phyloP scores from a whole-genome alignment of 1,139 yeast genomes.

The Kurtzmaniella natalensis region DNA sequence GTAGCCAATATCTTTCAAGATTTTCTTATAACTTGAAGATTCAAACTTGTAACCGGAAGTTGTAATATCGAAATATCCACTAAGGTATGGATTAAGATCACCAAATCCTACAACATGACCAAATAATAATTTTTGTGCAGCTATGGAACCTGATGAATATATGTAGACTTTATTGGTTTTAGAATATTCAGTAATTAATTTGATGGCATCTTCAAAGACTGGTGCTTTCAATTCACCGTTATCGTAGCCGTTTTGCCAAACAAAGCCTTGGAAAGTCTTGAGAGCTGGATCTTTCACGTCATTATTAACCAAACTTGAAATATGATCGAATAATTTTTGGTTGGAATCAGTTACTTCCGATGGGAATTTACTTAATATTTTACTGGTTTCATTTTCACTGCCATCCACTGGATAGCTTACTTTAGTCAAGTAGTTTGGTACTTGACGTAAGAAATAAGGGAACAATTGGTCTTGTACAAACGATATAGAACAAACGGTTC shows the following conservation, averaged over 20 bases:
- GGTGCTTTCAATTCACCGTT: slow-evolving; percentile 76
- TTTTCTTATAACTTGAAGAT: slow-evolving; percentile 51
- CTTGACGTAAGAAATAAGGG: slow-evolving; percentile 40
- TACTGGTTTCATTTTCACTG: slow-evolving; percentile 14
- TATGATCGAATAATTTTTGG: slow-evolving; percentile 36
- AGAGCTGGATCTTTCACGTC: slow-evolving; percentile 78
- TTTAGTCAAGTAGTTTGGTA: slow-evolving; percentile 20
- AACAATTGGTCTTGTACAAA: slow-evolving; percentile 75
- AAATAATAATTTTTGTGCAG: slow-evolving; percentile 79
- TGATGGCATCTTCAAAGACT: slow-evolving; percentile 67
- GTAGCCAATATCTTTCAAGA: slow-evolving; percentile 44
- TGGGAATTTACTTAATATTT: slow-evolving; percentile 45
- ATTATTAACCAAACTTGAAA: slow-evolving; percentile 50
- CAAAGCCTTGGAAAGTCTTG: slow-evolving; percentile 75
- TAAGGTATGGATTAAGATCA: slow-evolving; percentile 51
- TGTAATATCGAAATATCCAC: slow-evolving; percentile 79
- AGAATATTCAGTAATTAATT: slow-evolving; percentile 42
- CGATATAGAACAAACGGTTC: slow-evolving; percentile 86
- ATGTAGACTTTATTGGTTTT: slow-evolving; percentile 46
- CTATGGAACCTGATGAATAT: slow-evolving; percentile 88
- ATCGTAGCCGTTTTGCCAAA: slow-evolving; percentile 80
- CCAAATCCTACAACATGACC: slow-evolving; percentile 46
- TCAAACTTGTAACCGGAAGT: slow-evolving; percentile 76
- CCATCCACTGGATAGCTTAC: slow-evolving; percentile 30
- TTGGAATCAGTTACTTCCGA: slow-evolving; percentile 19